Evolutionary conservation across 768 basidiomycete species (phyloP).

Genomic region (Agrocybe praecox): DNA sequence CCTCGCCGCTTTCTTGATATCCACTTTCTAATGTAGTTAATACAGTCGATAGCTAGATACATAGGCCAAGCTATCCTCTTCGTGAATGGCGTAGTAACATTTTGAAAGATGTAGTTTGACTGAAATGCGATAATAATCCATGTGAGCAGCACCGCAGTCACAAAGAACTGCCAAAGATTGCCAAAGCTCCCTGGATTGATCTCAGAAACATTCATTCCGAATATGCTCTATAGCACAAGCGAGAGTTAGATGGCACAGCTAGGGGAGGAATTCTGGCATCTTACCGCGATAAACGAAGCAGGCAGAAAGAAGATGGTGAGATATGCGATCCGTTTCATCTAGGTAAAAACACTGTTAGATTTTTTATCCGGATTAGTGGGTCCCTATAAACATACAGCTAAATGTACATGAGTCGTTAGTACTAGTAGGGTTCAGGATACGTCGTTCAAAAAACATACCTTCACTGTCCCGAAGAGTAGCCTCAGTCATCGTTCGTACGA

Average conservation of each 20-base stretch:
- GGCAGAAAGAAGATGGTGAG: conserved; percentile 59
- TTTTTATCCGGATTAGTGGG: too few relatives aligned
- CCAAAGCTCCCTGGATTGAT: not conserved
- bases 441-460: conserved; percentile 45
- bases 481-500: not conserved
- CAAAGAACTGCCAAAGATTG: too few relatives aligned
- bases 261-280: conserved; percentile 1
- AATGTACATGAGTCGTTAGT: conserved; percentile 41
- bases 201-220: not conserved
- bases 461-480: conserved; percentile 41
- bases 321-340: conserved; percentile 50
- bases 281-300: conserved; percentile 43
- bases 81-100: too few relatives aligned
- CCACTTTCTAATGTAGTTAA: too few relatives aligned
- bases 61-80: too few relatives aligned
- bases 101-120: too few relatives aligned
- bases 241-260: not conserved
- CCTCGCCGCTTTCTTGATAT: too few relatives aligned
- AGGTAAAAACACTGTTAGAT: conserved; percentile 5
- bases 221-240: not conserved
- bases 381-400: conserved; percentile 48
- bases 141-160: too few relatives aligned
- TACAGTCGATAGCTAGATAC: too few relatives aligned
- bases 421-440: conserved; percentile 47
- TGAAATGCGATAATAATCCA: too few relatives aligned